Base-by-base conservation (phyloP, 306 rosid species). In the Comarum palustre region DNA sequence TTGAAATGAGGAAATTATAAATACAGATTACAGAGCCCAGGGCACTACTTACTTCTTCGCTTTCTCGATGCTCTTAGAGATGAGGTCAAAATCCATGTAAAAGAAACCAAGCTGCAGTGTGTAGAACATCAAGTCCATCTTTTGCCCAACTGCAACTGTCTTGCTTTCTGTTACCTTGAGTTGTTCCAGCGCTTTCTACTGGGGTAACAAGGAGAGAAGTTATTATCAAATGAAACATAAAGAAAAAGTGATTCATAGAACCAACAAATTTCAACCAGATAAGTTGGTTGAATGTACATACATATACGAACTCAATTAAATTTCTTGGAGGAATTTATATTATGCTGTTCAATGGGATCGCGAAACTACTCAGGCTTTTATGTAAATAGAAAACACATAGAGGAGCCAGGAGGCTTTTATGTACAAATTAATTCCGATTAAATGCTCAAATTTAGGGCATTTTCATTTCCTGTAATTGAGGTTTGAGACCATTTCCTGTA, bases 81-180 rank as follows among this genome's bases (percentile, higher is more conserved):
- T 90, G 66, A 94, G 96, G 76, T 94, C 99, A 68, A 94, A 94
- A 81, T 94, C 97, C 99, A 94, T 85, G 84, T 88, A 87, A 80
- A 94, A 91, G 79, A 94, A 90, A 66, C 97, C 97, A 75, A 94
- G 96, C 80, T 88, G 95, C 80, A 94, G 81, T 1, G 99, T 94
- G 67, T 88, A 78, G 75, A 94, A 94, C 57, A 91, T 97, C 77
- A 91, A 76, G 82, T 94, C 99, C 99, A 94, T 94, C 90, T 94
- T 94, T 74, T 91, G 96, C 68, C 99, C 99, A 54, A 91, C 97
- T 34, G 97, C 99, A 69, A 94, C 99, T 6, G 97, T 94, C 82
- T 90, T 94, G 82, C 93, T 78, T 85, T 94, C 99, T 17, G 97
- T 94, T 61, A 94, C 50, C 88, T 91, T 90, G 75, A 94, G 89